These are phyloP conservation scores for Neckera pumila DNA, from an alignment of 225 moss, liverwort and hornwort species.

Conservation along the genomic window DNA sequence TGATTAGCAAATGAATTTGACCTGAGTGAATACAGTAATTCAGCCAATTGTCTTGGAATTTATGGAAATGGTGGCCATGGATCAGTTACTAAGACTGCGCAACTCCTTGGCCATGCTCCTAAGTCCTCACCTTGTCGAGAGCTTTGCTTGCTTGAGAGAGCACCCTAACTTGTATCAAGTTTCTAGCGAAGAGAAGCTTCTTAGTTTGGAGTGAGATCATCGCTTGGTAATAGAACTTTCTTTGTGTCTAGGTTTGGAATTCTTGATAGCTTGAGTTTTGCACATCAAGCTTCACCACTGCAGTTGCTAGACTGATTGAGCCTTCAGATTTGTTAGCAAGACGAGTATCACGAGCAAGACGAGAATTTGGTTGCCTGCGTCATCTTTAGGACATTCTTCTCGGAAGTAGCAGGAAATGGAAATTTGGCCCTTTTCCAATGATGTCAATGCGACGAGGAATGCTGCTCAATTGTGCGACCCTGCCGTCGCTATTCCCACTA, in stretches of 20 bases:
- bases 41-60: background rate
- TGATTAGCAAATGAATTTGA: background rate
- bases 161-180: background rate
- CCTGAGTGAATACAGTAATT: background rate
- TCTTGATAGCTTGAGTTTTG: background rate
- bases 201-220: background rate
- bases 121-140: background rate
- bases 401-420: background rate
- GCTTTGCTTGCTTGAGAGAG: background rate
- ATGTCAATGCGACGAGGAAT: background rate
- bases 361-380: background rate
- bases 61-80: background rate
- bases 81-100: background rate
- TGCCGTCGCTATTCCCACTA: background rate
- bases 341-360: background rate
- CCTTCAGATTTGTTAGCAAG: background rate
- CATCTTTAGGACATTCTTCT: background rate
- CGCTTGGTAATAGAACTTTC: background rate
- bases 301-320: background rate
- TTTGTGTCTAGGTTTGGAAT: background rate
- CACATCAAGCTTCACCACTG: background rate
- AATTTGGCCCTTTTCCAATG: background rate
- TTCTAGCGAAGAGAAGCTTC: background rate
- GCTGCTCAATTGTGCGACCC: background rate
- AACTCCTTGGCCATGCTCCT: background rate